Base-by-base conservation (phyloP, 441 rosid genomes). In the Monsonia emarginata region DNA sequence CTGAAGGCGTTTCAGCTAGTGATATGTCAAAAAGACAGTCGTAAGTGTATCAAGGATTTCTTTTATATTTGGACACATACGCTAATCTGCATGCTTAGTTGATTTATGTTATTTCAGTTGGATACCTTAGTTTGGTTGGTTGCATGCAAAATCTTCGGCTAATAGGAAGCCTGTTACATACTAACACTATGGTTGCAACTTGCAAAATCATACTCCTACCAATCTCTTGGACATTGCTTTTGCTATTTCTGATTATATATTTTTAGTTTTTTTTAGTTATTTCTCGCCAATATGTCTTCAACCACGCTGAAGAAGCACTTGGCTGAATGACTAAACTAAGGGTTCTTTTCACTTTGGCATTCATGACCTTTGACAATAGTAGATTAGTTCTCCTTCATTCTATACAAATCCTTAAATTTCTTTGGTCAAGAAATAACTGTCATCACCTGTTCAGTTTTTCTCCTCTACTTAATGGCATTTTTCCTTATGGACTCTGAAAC, bases 1-100 rank as follows among this genome's bases (percentile, higher is more conserved):
- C 97, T 66, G 80, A 82, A 81, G 97, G 90, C 78, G 93, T 93
- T 75, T 93, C 98, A 58, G 79, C 82, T 26, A 80, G 78, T 70
- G 96, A 89, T 79, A 82, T 90, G 88, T 82, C 78, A 65, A 88
- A 83, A 73, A 86, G 95, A 19, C 74, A 85, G 77, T 60, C 32
- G 97, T 85, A 82, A 74, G 86, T 72, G 10, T 44, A 50, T 70
- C 32, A 18, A 36, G 9, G 34, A 40, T 13, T 1, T 40, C 19
- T 50, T 18, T 48, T 48, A 16, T 13, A 19, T 50, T 19, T 50
- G 26, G 27, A 50, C 21, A 5, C 26, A 3, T 46, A 46, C 0
- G 54, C 54, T 16, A 46, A 4, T 46, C 18, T 46, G 54, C 54
- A 46, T 46, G 54, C 54, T 16, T 46, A 10, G 24, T 25, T 3